A percentile compares a stretch with the other conserved stretches of the same genome.
Evolutionary conservation across 306 rosid species (phyloP).

Genomic region (Prunus mume): DNA sequence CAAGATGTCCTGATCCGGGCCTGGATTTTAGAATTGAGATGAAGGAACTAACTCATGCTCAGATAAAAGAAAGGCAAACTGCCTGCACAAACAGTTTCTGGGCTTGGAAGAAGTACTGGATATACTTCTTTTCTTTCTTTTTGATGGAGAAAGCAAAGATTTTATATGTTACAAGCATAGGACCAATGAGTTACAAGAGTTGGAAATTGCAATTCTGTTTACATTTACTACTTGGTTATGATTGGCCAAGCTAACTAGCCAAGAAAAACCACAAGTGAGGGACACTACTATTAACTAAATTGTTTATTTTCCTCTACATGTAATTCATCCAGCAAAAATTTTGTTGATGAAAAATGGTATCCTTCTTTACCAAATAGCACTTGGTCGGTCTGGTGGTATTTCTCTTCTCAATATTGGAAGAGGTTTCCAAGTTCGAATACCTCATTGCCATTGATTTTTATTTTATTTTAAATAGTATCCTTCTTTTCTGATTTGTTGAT

Average conservation of each 20-base stretch:
- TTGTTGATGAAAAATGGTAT: background rate
- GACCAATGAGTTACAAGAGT: background rate
- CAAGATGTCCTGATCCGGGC: slow-evolving; percentile 51
- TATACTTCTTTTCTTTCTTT: background rate
- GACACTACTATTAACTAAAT: background rate
- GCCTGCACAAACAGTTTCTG: background rate
- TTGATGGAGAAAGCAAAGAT: background rate
- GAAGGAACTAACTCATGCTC: background rate
- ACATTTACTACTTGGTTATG: background rate
- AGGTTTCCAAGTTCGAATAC: no score
- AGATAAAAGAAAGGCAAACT: background rate
- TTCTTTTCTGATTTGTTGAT: no score
- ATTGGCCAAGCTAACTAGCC: background rate
- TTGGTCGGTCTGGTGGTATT: no score
- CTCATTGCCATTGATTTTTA: no score
- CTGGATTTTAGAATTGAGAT: background rate
- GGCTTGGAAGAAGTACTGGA: background rate
- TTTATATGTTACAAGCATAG: background rate
- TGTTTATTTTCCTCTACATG: background rate
- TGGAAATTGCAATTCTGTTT: background rate
- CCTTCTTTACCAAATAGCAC: no score
- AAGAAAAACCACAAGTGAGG: background rate
- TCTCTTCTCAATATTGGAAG: no score
- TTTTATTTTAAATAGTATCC: no score
- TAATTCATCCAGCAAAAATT: background rate